Percentiles rank a stretch among this genome's conserved stretches.
Evolutionary conservation across 164 flowering plant species (phyloP).

Genomic region (Tetrastigma voinierianum): DNA sequence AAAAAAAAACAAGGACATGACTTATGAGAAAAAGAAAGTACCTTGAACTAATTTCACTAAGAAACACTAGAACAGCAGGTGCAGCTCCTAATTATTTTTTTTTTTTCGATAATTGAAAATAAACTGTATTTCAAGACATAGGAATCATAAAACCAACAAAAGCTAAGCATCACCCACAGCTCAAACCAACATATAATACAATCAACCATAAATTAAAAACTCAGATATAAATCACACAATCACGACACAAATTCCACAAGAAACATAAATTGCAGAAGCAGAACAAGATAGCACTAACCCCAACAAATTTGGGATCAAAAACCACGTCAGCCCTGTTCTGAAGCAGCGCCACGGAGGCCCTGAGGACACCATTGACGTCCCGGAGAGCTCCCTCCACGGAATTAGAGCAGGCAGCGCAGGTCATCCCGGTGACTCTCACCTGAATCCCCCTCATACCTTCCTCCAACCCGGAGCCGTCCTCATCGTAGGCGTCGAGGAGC

Average conservation of each 20-base stretch:
- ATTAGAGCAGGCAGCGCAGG: conserved; percentile 93
- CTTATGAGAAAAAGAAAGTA: too few species aligned
- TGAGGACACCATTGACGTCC: conserved; percentile 50
- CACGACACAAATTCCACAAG: background rate
- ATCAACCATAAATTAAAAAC: background rate
- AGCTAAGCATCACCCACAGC: background rate
- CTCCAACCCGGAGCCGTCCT: conserved; percentile 10
- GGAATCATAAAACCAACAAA: too few species aligned
- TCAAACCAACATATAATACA: background rate
- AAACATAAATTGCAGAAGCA: background rate
- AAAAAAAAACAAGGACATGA: too few species aligned
- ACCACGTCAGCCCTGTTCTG: conserved; percentile 85
- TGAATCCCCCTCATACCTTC: conserved; percentile 50
- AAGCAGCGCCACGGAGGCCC: conserved; percentile 84
- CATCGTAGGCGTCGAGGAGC: conserved; percentile 64
- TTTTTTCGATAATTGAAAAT: too few species aligned
- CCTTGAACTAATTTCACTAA: too few species aligned
- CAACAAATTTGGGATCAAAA: conserved; percentile 57
- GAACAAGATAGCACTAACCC: conserved; percentile 34
- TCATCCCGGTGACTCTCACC: conserved; percentile 83
- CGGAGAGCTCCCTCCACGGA: conserved; percentile 73
- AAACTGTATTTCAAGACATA: too few species aligned
- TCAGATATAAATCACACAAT: background rate
- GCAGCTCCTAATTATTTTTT: background rate
- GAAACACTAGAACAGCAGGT: background rate